phyloP scores from a whole-genome alignment of 306 rosid genomes.

The Cucurbita pepo region DNA sequence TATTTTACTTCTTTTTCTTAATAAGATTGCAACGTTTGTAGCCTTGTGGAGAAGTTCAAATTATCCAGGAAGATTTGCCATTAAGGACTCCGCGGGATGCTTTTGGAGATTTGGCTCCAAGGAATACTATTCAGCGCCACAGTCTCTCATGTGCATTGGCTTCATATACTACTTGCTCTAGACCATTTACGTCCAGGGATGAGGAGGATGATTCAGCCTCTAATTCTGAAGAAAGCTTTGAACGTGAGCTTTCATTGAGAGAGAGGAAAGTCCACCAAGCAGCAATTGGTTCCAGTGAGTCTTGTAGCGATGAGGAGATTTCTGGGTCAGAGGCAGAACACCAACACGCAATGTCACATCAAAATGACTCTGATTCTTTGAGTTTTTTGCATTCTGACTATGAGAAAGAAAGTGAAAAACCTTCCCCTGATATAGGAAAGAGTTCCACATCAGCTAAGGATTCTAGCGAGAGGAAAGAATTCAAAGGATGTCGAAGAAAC shows the following conservation, averaged over 20 bases:
- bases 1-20: background rate
- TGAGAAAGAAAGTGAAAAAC: slow-evolving; percentile 23
- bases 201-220: slow-evolving; percentile 35
- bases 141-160: background rate
- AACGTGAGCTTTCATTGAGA: slow-evolving; percentile 37
- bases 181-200: slow-evolving; percentile 19
- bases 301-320: slow-evolving; percentile 35
- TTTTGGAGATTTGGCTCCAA: slow-evolving; percentile 37
- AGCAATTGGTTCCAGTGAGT: slow-evolving; percentile 23
- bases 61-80: slow-evolving; percentile 79
- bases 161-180: slow-evolving; percentile 21
- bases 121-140: slow-evolving; percentile 10
- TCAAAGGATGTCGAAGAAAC: slow-evolving; percentile 17
- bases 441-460: slow-evolving; percentile 35
- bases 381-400: slow-evolving; percentile 22
- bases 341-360: slow-evolving; percentile 19
- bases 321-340: slow-evolving; percentile 23
- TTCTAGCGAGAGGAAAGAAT: slow-evolving; percentile 23
- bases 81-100: slow-evolving; percentile 61
- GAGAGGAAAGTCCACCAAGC: slow-evolving; percentile 48
- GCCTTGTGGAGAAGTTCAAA: slow-evolving; percentile 88
- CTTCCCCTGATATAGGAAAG: slow-evolving; percentile 18
- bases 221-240: slow-evolving; percentile 67
- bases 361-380: slow-evolving; percentile 25
- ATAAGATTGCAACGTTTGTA: slow-evolving; percentile 16